A percentile compares a stretch with the other conserved stretches of the same genome.
Evolutionary conservation across 2,329 filamentous ascomycete genomes (phyloP).

Genomic region (Colletotrichum somersetense): DNA sequence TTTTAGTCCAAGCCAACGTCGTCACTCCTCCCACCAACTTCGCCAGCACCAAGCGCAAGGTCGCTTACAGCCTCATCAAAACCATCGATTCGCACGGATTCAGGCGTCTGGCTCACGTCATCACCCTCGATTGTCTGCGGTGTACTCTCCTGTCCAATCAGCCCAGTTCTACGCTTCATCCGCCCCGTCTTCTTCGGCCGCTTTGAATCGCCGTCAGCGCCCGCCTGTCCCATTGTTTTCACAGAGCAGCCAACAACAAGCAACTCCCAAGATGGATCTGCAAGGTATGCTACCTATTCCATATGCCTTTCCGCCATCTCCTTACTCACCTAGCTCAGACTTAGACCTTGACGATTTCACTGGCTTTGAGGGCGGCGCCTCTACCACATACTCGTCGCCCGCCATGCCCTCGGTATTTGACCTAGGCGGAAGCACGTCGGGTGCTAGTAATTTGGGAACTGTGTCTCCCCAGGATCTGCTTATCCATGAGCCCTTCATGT

Average conservation of each 20-base stretch:
- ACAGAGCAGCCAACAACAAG: constrained; percentile 67
- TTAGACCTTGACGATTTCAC: constrained; percentile 70
- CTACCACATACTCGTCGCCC: constrained; percentile 67
- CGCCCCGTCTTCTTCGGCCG: constrained; percentile 70
- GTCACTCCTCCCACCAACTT: constrained; percentile 58
- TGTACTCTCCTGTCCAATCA: constrained; percentile 57
- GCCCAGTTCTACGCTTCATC: constrained; percentile 77
- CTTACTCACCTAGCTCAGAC: constrained; percentile 32
- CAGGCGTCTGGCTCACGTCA: constrained; percentile 66
- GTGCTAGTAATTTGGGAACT: constrained; percentile 72
- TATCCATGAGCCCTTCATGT: constrained; percentile 76
- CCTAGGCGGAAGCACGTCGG: constrained; percentile 62
- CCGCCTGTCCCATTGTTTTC: constrained; percentile 81
- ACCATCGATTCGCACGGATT: constrained; percentile 70
- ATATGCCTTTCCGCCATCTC: constrained; percentile 32
- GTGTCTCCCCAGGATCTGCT: constrained; percentile 87
- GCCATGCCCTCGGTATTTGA: constrained; percentile 65
- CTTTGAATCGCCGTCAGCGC: constrained; percentile 66
- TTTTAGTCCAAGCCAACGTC: constrained; percentile 53
- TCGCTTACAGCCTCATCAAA: constrained; percentile 57
- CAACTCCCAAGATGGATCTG: constrained; percentile 64
- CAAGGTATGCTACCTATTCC: constrained; percentile 60
- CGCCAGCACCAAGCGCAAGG: constrained; percentile 59
- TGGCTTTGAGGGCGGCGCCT: constrained; percentile 65
- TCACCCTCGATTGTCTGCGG: constrained; percentile 64